Evolutionary conservation across 306 rosid genomes (phyloP).

Genomic region (Trifolium subterraneum): DNA sequence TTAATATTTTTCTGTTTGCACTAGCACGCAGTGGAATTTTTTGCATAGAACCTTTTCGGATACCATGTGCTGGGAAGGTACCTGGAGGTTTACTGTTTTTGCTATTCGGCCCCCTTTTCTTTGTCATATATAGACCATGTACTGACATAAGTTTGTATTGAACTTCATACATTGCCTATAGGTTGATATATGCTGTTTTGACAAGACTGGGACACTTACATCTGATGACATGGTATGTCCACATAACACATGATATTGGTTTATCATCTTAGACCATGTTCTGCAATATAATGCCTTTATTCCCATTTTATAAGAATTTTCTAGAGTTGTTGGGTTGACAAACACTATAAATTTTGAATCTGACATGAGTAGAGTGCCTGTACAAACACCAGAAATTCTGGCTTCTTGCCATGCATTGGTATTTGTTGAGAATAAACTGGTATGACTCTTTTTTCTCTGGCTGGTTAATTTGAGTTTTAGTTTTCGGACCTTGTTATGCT

Average conservation of each 20-base stretch:
- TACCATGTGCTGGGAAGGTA: constrained; percentile 99
- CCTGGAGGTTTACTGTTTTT: constrained; percentile 37
- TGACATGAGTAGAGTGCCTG: constrained; percentile 71
- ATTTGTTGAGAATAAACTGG: constrained; percentile 97
- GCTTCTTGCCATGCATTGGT: constrained; percentile 99
- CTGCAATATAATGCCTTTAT: constrained; percentile 32
- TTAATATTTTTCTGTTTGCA: constrained; percentile 97
- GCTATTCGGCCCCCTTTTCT: constrained; percentile 23
- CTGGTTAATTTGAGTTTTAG: constrained; percentile 26
- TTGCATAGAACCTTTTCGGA: constrained; percentile 98
- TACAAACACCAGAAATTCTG: constrained; percentile 79
- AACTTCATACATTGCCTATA: constrained; percentile 47
- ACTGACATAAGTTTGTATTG: constrained; percentile 8
- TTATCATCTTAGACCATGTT: constrained; percentile 27
- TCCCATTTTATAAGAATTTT: constrained; percentile 69
- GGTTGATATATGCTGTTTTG: constrained; percentile 99
- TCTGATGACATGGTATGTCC: constrained; percentile 96
- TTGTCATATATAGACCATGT: constrained; percentile 31
- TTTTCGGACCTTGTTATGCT: constrained; percentile 11
- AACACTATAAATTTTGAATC: constrained; percentile 68
- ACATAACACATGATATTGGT: constrained; percentile 17
- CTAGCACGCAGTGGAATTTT: constrained; percentile 91
- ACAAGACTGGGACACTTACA: constrained; percentile 99
- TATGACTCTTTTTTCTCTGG: constrained; percentile 42
- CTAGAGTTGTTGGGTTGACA: constrained; percentile 81